Evolutionary conservation across 2,329 filamentous ascomycete genomes (phyloP), one percentile per base, ranked within the genome.

Genomic region (Aaosphaeria pasadenensis): DNA sequence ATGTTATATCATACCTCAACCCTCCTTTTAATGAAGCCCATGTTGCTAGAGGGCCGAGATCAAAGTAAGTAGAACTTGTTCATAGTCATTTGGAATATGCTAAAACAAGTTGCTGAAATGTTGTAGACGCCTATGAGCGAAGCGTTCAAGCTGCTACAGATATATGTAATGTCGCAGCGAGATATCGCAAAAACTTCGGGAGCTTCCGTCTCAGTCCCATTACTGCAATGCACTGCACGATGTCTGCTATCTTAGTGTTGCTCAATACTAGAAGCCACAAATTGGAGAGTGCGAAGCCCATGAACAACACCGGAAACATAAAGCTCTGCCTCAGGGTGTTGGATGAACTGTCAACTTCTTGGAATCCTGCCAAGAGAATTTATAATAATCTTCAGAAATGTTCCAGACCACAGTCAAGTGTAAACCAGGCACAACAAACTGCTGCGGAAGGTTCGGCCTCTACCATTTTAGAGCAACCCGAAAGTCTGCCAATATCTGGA

Each of bases 1-100:
- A 71, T 71, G 67, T 54, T 66, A 11, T 70, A 69, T 43, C 63
- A 71, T 40, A 71, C 66, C 1, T 56, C 60, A 5, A 50, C 57
- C 30, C 64, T 71, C 5, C 54, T 71, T 11, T 60, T 71, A 9
- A 58, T 59, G 29, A 66, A 62, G 7, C 66, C 64, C 1, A 66
- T 69, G 46, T 9, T 64, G 6, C 43, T 45, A 30, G 46, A 44
- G 42, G 40, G 17, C 59, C 35, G 59, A 67, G 7, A 50, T 59
- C 4, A 56, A 55, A 5, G 47, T 49, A 9, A 63, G 66, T 36
- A 59, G 59, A 24, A 24, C 17, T 24, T 24, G 17, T 24, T 3
- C 17, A 24, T 24, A 24, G 17, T 3, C 17, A 35, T 31, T 58
- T 11, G 48, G 66, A 11, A 54, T 24, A 24, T 24, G 17, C 17